Conservation (phyloP, 106 monocot species). For the Phalaenopsis equestris region DNA sequence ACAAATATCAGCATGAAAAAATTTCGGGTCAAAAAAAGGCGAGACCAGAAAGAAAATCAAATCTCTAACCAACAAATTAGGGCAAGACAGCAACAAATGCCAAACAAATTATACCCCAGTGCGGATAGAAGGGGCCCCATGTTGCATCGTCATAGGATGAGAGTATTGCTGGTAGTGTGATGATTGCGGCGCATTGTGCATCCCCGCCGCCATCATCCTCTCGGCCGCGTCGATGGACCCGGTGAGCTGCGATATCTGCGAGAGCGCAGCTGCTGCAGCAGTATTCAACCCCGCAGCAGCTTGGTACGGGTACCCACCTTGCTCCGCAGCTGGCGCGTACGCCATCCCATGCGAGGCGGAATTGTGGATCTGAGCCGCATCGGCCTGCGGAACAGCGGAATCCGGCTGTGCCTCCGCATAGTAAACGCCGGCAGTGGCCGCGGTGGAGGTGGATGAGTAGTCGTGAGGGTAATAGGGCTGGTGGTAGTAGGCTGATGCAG, state of each 20-base stretch:
- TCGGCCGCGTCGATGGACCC: slow-evolving; percentile 18
- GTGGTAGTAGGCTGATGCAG: not conserved
- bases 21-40: no score
- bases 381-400: not conserved
- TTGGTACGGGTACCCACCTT: not conserved
- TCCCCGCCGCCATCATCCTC: slow-evolving; percentile 10
- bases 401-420: not conserved
- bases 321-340: not conserved
- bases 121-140: not conserved
- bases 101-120: slow-evolving; percentile 3
- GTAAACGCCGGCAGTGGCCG: not conserved
- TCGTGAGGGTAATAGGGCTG: slow-evolving; percentile 12
- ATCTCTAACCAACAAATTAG: not conserved
- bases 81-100: not conserved
- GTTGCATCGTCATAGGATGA: slow-evolving; percentile 1
- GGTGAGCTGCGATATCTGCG: slow-evolving; percentile 24
- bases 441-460: slow-evolving; percentile 1
- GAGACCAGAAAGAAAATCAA: not conserved
- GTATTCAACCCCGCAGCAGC: slow-evolving; percentile 13
- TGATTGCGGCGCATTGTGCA: not conserved
- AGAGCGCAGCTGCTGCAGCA: slow-evolving; percentile 21
- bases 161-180: not conserved
- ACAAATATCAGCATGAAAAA: not conserved
- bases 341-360: not conserved
- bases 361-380: not conserved